Conservation (phyloP, 202 grass and related monocot genomes). For the Schoenoplectus tabernaemontani region DNA sequence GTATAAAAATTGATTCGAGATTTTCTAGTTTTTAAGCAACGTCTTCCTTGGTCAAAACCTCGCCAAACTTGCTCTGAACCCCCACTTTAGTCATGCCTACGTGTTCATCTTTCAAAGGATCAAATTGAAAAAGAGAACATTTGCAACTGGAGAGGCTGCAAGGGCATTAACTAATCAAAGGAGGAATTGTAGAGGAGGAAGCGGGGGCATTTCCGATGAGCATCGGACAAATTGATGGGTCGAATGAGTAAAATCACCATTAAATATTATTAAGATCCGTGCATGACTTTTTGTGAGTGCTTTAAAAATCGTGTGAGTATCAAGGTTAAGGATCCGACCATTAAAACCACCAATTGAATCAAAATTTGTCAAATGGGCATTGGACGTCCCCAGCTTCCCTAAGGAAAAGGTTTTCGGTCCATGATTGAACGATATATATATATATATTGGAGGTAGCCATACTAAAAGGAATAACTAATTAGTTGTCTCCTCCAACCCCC, state of each 20-base stretch:
- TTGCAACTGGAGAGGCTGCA: background rate
- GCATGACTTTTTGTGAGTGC: too few species aligned
- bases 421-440: background rate
- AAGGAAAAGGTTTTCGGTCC: background rate
- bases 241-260: too few species aligned
- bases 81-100: background rate
- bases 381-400: too few species aligned
- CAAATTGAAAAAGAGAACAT: background rate
- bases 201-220: too few species aligned
- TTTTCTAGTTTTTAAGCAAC: background rate
- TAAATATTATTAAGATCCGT: too few species aligned
- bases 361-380: too few species aligned
- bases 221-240: too few species aligned
- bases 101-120: background rate
- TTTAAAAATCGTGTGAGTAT: too few species aligned
- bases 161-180: background rate
- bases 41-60: conserved; percentile 8
- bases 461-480: background rate
- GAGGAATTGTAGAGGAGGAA: background rate
- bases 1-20: background rate
- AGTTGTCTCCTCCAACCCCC: conserved; percentile 9
- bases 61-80: conserved; percentile 17
- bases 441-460: too few species aligned
- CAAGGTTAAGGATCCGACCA: too few species aligned
- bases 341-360: too few species aligned